Conservation (phyloP, 2,329 filamentous ascomycete genomes). For the Leptographium wingfieldii region DNA sequence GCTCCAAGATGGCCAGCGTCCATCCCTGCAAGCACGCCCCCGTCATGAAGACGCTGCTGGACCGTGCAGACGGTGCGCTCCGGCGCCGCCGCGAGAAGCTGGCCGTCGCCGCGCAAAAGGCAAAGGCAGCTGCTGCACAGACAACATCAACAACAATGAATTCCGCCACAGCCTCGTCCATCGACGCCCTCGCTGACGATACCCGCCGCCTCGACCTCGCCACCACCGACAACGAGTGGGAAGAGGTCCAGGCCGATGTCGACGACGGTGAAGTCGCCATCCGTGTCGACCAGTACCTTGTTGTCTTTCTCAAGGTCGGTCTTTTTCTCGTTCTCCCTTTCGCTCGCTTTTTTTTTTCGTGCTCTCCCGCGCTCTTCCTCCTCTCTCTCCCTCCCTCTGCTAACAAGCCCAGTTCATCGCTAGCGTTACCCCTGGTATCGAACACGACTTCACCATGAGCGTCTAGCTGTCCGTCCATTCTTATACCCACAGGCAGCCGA, state of each 20-base stretch:
- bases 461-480: conserved; percentile 35
- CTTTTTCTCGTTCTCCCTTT: not conserved
- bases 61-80: conserved; percentile 85
- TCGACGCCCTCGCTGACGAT: conserved; percentile 10
- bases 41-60: conserved; percentile 95
- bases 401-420: conserved; percentile 49
- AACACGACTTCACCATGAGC: conserved; percentile 96
- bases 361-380: not conserved
- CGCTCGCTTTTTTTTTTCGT: not conserved
- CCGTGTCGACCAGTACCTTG: conserved; percentile 76
- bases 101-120: conserved; percentile 21
- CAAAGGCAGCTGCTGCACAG: conserved; percentile 27
- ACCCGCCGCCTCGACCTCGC: conserved; percentile 25
- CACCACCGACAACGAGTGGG: conserved; percentile 47
- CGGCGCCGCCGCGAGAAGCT: conserved; percentile 80
- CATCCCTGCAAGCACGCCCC: conserved; percentile 95
- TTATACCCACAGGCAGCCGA: too few species aligned
- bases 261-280: conserved; percentile 67
- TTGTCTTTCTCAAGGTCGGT: conserved; percentile 69
- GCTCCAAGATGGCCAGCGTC: conserved; percentile 90
- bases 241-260: conserved; percentile 48
- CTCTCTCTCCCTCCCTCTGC: not conserved
- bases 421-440: conserved; percentile 90
- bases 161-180: too few species aligned
- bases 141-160: conserved; percentile 25